These are phyloP conservation scores for Arthrocladium fulminans DNA, from an alignment of 2,329 filamentous ascomycete species.

Conservation along the genomic window DNA sequence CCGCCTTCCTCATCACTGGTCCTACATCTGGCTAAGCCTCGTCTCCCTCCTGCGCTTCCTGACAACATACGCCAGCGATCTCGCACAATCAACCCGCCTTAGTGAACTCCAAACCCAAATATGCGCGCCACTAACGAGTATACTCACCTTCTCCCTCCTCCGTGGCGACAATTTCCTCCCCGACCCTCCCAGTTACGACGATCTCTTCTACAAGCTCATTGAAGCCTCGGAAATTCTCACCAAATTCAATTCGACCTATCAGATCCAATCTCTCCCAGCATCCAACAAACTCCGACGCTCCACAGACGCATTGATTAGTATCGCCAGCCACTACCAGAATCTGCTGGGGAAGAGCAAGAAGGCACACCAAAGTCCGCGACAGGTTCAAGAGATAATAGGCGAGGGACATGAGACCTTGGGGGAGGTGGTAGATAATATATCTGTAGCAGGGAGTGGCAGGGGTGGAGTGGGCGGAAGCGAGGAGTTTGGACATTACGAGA, in stretches of 20 bases:
- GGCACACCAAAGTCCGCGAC: slow-evolving; percentile 61
- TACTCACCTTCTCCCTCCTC: slow-evolving; percentile 77
- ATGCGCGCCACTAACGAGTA: slow-evolving; percentile 67
- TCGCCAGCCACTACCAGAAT: slow-evolving; percentile 78
- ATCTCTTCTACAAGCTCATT: slow-evolving; percentile 96
- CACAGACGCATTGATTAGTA: slow-evolving; percentile 61
- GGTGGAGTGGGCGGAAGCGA: slow-evolving; percentile 36
- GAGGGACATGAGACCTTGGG: slow-evolving; percentile 92
- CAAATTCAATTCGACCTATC: slow-evolving; percentile 73
- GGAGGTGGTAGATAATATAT: slow-evolving; percentile 60
- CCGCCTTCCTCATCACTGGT: slow-evolving; percentile 84
- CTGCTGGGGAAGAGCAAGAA: slow-evolving; percentile 52
- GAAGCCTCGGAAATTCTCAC: slow-evolving; percentile 59
- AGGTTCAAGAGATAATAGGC: slow-evolving; percentile 87
- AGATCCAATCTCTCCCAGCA: slow-evolving; percentile 18
- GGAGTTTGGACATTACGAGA: slow-evolving; percentile 75
- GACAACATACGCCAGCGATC: slow-evolving; percentile 71
- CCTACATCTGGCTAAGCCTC: slow-evolving; percentile 83
- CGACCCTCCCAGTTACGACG: slow-evolving; percentile 78
- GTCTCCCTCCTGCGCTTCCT: slow-evolving; percentile 84
- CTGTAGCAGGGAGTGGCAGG: not conserved
- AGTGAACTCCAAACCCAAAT: slow-evolving; percentile 59
- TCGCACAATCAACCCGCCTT: slow-evolving; percentile 47
- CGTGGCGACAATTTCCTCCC: slow-evolving; percentile 86
- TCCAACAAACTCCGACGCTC: slow-evolving; percentile 23